phyloP scores from a whole-genome alignment of 2,329 filamentous ascomycete genomes.

The Juglanconis juglandina region DNA sequence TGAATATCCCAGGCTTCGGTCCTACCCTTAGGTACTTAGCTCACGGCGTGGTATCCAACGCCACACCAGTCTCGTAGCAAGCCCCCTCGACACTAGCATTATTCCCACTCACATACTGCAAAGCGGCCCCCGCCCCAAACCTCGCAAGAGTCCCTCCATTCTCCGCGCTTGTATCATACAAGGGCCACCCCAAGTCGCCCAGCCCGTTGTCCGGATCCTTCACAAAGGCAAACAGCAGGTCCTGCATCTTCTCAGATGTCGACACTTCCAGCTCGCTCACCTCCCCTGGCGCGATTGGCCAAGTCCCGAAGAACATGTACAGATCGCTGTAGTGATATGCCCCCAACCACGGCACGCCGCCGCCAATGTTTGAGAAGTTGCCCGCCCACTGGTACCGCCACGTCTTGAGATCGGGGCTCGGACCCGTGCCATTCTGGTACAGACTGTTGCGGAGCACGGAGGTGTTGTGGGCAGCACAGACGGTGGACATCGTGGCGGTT shows the following conservation, averaged over 20 bases:
- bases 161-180: neutral
- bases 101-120: constrained; percentile 4
- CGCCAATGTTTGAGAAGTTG: constrained; percentile 15
- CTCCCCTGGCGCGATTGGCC: constrained; percentile 3
- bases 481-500: neutral
- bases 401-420: constrained; percentile 1
- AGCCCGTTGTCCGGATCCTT: constrained; percentile 41
- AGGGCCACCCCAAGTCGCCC: constrained; percentile 25
- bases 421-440: neutral
- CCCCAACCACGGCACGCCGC: constrained; percentile 9
- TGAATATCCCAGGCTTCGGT: too few relatives aligned
- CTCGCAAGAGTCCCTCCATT: neutral
- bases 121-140: neutral
- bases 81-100: neutral
- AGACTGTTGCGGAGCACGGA: constrained; percentile 7
- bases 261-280: constrained; percentile 6
- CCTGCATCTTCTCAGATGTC: constrained; percentile 17
- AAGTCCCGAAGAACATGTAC: constrained; percentile 10
- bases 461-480: constrained; percentile 5
- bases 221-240: constrained; percentile 20
- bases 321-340: constrained; percentile 16
- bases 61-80: neutral
- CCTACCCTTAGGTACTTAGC: neutral
- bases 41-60: neutral
- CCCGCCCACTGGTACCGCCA: constrained; percentile 16